Evolutionary conservation across 257 asterid genomes (phyloP).

Genomic region (Forsythia viridissima): DNA sequence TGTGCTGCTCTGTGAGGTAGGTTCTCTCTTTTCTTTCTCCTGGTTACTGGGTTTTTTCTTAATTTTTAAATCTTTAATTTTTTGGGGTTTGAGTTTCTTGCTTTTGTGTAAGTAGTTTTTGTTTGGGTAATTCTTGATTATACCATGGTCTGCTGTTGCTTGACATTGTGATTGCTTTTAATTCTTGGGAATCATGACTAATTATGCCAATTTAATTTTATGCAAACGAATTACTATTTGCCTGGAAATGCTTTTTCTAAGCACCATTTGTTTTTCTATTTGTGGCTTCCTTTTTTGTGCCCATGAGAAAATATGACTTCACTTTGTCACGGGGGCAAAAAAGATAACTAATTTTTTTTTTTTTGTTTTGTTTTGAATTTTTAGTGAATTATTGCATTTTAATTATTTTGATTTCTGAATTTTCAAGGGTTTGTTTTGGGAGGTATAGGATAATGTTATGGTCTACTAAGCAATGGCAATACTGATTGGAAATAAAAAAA

Average conservation of each 20-base stretch:
- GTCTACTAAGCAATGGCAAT: not conserved
- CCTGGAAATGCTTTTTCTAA: not conserved
- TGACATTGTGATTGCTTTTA: slow-evolving; percentile 18
- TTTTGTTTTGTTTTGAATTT: not conserved
- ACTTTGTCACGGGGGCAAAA: not conserved
- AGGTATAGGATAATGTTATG: not conserved
- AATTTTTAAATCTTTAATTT: not conserved
- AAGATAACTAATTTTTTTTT: too few species aligned
- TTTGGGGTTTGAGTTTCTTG: not conserved
- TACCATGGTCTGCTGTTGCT: not conserved
- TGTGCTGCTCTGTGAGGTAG: slow-evolving; percentile 25
- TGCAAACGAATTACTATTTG: not conserved
- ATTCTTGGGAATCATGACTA: not conserved
- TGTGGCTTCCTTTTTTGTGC: not conserved
- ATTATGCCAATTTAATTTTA: not conserved
- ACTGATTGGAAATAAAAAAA: not conserved
- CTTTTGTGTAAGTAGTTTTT: not conserved
- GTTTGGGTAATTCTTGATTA: not conserved
- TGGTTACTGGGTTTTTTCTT: not conserved
- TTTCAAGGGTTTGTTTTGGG: not conserved
- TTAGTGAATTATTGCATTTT: not conserved
- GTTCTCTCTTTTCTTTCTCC: slow-evolving; percentile 9
- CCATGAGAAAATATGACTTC: not conserved
- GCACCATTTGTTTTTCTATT: too few species aligned
- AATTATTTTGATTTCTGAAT: not conserved